These are phyloP conservation scores for Yamadazyma friedrichii DNA, from an alignment of 1,139 yeast species.

Conservation along the genomic window DNA sequence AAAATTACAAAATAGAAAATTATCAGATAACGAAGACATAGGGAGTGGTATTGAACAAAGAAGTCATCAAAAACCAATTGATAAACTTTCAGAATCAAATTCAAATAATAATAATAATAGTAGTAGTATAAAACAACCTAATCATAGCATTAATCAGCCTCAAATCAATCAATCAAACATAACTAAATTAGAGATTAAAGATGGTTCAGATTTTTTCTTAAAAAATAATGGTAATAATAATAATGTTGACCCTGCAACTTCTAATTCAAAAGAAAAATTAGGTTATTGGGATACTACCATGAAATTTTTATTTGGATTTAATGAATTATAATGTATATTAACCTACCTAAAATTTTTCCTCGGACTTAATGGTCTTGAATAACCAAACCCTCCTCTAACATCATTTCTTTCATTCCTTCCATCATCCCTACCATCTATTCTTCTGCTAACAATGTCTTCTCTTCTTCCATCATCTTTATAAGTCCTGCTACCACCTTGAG, in stretches of 20 bases:
- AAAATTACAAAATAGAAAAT: slow-evolving; percentile 56
- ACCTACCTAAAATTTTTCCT: slow-evolving; percentile 1
- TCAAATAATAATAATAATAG: slow-evolving; percentile 1
- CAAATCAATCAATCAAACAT: slow-evolving; percentile 12
- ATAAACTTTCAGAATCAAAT: neutral
- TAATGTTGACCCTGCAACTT: slow-evolving; percentile 12
- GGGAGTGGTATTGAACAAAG: slow-evolving; percentile 39
- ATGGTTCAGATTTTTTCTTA: slow-evolving; percentile 40
- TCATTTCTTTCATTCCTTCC: slow-evolving; percentile 4
- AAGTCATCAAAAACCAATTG: neutral
- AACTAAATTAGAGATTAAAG: slow-evolving; percentile 38
- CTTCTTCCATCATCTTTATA: no score
- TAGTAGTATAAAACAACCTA: neutral
- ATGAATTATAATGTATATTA: slow-evolving; percentile 31
- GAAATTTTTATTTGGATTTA: slow-evolving; percentile 45
- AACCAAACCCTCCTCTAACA: neutral
- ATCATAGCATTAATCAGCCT: no score
- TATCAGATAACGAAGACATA: slow-evolving; percentile 54
- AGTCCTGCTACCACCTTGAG: neutral
- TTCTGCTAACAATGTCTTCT: no score
- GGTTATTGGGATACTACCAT: slow-evolving; percentile 35
- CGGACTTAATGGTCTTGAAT: slow-evolving; percentile 1
- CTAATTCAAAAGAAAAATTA: slow-evolving; percentile 27
- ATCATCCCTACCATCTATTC: neutral
- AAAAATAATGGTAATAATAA: slow-evolving; percentile 16